These are phyloP conservation scores for Sarocladium strictum DNA, from an alignment of 2,329 filamentous ascomycete species.

Conservation along the genomic window DNA sequence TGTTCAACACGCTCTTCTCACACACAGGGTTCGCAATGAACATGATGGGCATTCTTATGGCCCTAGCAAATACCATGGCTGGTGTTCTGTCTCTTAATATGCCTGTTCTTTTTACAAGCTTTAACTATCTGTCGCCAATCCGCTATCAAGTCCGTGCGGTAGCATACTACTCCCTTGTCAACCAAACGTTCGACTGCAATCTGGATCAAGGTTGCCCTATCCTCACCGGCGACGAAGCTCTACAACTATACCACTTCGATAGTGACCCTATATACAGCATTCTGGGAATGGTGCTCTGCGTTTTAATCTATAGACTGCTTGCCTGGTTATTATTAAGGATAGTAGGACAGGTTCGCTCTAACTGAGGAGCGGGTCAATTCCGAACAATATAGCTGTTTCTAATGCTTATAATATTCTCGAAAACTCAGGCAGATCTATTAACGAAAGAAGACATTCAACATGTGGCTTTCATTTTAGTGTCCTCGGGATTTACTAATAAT, in stretches of 20 bases:
- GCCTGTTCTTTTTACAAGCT: conserved; percentile 56
- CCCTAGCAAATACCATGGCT: conserved; percentile 64
- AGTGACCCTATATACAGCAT: conserved; percentile 56
- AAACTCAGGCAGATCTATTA: no score
- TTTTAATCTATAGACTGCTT: conserved; percentile 59
- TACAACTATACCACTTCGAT: conserved; percentile 62
- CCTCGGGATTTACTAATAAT: no score
- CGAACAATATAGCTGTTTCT: no score
- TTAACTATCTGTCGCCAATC: conserved; percentile 68
- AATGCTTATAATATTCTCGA: no score
- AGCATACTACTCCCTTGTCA: conserved; percentile 58
- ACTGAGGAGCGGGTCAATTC: no score
- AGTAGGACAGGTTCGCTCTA: background rate
- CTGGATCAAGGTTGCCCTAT: conserved; percentile 58
- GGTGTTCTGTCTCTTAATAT: conserved; percentile 67
- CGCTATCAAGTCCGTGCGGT: conserved; percentile 65
- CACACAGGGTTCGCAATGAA: conserved; percentile 75
- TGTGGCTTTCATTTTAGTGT: no score
- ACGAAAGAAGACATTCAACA: no score
- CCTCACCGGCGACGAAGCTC: conserved; percentile 58
- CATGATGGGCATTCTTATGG: conserved; percentile 62
- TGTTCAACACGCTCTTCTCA: conserved; percentile 70
- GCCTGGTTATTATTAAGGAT: conserved; percentile 53
- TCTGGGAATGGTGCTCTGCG: conserved; percentile 54
- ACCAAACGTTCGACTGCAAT: conserved; percentile 56